phyloP scores from a whole-genome alignment of 805 yeast species.

The Monosporozyma unispora region DNA sequence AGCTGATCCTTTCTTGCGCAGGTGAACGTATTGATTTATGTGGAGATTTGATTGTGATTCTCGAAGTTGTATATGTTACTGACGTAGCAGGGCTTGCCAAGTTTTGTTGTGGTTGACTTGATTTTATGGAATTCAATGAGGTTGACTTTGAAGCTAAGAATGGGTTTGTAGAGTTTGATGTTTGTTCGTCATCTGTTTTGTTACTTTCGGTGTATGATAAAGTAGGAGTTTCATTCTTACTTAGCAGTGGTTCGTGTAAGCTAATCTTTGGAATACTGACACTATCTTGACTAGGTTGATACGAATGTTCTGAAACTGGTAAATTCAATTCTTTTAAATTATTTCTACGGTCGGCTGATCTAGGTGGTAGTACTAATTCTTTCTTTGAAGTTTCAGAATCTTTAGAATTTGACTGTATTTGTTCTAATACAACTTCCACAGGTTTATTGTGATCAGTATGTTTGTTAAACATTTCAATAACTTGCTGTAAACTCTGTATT shows the following conservation, averaged over 20 bases:
- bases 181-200: not conserved
- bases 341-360: conserved; percentile 32
- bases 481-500: conserved; percentile 13
- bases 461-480: conserved; percentile 7
- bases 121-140: not conserved
- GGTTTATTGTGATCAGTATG: conserved; percentile 5
- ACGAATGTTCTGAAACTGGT: conserved; percentile 5
- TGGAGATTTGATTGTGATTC: conserved; percentile 29
- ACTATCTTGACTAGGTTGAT: not conserved
- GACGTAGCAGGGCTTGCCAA: conserved; percentile 26
- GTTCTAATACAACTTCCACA: conserved; percentile 6
- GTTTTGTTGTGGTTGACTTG: not conserved
- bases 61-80: conserved; percentile 29
- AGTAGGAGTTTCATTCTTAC: not conserved
- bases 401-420: not conserved
- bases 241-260: not conserved
- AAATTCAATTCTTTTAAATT: conserved; percentile 15
- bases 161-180: not conserved
- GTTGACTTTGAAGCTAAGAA: not conserved
- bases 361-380: conserved; percentile 29
- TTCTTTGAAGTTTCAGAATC: conserved; percentile 3
- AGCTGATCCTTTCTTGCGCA: conserved; percentile 1
- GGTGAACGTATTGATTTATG: conserved; percentile 9
- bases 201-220: not conserved
- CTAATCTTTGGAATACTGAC: not conserved